A percentile compares a stretch with the other conserved stretches of the same genome.
phyloP scores from a whole-genome alignment of 495 filamentous ascomycete genomes.

The Podospora sp. region DNA sequence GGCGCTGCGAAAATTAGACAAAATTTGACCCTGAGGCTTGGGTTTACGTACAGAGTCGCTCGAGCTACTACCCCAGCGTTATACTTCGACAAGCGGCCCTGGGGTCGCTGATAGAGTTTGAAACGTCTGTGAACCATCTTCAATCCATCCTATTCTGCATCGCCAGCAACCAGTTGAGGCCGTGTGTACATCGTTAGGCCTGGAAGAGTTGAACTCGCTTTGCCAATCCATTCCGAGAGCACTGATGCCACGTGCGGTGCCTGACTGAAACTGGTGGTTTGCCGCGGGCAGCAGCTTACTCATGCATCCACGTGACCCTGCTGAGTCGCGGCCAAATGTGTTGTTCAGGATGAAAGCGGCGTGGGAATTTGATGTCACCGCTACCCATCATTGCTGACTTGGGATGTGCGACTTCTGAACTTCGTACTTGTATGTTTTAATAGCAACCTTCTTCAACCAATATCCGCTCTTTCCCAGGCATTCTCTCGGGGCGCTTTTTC shows the following conservation, averaged over 20 bases:
- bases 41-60: background rate
- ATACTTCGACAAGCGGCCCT: background rate
- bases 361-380: slow-evolving; percentile 28
- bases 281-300: background rate
- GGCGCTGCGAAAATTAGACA: background rate
- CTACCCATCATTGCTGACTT: slow-evolving; percentile 11
- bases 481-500: background rate
- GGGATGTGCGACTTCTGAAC: background rate
- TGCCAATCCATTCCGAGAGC: background rate
- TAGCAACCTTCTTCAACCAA: slow-evolving; percentile 4
- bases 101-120: background rate
- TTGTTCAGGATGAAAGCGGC: slow-evolving; percentile 7
- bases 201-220: background rate
- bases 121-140: background rate
- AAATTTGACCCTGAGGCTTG: background rate
- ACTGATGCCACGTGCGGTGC: background rate
- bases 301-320: background rate
- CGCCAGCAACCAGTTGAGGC: background rate
- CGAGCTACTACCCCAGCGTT: background rate
- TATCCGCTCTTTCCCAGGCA: slow-evolving; percentile 7
- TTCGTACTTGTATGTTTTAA: slow-evolving; percentile 13
- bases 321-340: background rate
- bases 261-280: background rate
- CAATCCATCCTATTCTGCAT: background rate
- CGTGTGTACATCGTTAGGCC: too few species aligned